Conservation (phyloP, 1,284 basidiomycete species). For the Pulveroboletus sp. region DNA sequence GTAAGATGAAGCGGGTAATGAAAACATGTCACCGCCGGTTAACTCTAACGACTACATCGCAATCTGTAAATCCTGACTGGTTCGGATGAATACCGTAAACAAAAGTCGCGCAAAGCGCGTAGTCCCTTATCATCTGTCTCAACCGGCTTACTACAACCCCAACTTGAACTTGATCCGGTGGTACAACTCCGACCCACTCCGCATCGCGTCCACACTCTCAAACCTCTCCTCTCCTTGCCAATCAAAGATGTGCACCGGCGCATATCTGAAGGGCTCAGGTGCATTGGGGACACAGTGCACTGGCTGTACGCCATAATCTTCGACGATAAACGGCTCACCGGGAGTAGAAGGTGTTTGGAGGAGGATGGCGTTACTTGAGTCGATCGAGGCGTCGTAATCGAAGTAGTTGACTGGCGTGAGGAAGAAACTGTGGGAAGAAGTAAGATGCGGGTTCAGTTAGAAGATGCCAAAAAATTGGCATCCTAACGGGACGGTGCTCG, state of each 20-base stretch:
- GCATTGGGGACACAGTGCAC: slow-evolving; percentile 47
- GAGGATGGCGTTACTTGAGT: slow-evolving; percentile 55
- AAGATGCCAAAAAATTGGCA: too few species aligned
- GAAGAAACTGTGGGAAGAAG: slow-evolving; percentile 48
- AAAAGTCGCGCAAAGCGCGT: too few species aligned
- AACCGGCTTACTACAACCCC: too few species aligned
- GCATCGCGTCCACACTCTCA: slow-evolving; percentile 43
- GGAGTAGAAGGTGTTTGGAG: slow-evolving; percentile 44
- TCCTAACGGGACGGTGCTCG: slow-evolving; percentile 27
- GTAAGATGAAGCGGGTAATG: too few species aligned
- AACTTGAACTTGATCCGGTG: slow-evolving; percentile 43
- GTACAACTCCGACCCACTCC: slow-evolving; percentile 45
- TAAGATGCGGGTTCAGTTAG: background rate
- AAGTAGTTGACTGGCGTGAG: slow-evolving; percentile 66
- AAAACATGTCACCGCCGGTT: too few species aligned
- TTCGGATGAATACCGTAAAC: too few species aligned
- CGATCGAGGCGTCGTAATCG: slow-evolving; percentile 60
- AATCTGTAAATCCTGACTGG: too few species aligned
- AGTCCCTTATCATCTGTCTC: too few species aligned
- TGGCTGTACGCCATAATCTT: slow-evolving; percentile 56
- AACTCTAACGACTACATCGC: too few species aligned
- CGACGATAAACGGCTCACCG: slow-evolving; percentile 44
- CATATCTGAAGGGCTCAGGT: slow-evolving; percentile 48
- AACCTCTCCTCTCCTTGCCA: slow-evolving; percentile 39
- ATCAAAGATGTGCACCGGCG: slow-evolving; percentile 38